A percentile compares a stretch with the other conserved stretches of the same genome.
Evolutionary conservation across 495 filamentous ascomycete species (phyloP).

Genomic region (Talaromyces adpressus): DNA sequence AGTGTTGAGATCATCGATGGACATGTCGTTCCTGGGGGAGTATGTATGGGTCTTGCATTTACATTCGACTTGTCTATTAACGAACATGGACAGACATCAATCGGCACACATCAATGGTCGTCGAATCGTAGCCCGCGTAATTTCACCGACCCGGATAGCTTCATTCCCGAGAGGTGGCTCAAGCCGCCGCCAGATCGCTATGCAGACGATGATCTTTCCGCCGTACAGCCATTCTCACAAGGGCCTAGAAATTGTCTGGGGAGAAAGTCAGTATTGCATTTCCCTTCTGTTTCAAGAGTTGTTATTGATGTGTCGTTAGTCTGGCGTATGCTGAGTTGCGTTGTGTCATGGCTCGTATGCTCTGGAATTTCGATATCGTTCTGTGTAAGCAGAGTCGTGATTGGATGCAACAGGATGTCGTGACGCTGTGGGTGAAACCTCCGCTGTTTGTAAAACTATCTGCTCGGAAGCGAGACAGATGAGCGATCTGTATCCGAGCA

Average conservation of each 20-base stretch:
- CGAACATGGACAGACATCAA: neutral
- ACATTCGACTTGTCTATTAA: too few relatives aligned
- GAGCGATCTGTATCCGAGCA: too few relatives aligned
- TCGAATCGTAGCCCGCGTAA: neutral
- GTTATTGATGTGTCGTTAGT: neutral
- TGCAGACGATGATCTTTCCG: neutral
- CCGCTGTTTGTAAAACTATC: neutral
- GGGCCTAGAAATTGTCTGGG: neutral
- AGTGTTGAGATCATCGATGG: neutral
- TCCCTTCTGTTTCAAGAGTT: neutral
- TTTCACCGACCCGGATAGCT: neutral
- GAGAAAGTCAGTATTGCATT: neutral
- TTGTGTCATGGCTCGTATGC: constrained; percentile 11
- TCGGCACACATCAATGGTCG: neutral
- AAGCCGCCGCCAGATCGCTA: neutral
- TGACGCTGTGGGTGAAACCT: neutral
- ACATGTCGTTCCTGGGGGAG: neutral
- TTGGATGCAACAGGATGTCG: constrained; percentile 10
- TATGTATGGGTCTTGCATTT: too few relatives aligned
- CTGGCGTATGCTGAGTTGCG: constrained; percentile 2
- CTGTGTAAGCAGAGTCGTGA: constrained; percentile 7
- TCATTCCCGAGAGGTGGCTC: neutral
- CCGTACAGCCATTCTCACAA: neutral
- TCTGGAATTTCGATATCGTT: constrained; percentile 15
- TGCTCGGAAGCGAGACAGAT: too few relatives aligned